These are phyloP conservation scores for Striga asiatica DNA, from an alignment of 257 asterid genomes.

Conservation along the genomic window DNA sequence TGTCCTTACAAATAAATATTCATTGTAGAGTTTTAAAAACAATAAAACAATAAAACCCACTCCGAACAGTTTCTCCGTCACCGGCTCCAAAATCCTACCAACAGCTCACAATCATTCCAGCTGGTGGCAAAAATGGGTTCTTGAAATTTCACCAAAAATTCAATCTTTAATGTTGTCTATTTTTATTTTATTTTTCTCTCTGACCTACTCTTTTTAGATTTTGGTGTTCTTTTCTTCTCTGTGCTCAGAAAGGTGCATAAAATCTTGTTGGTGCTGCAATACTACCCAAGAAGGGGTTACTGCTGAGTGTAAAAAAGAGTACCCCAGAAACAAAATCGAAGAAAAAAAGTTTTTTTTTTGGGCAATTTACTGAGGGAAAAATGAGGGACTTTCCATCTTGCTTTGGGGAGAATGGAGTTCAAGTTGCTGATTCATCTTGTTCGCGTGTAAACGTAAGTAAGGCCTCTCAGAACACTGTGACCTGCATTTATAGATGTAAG, in stretches of 20 bases:
- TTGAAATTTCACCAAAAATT: slow-evolving; percentile 20
- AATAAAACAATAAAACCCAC: background rate
- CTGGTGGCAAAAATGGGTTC: slow-evolving; percentile 6
- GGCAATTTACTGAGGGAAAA: slow-evolving; percentile 10
- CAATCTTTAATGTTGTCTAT: background rate
- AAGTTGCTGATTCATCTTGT: slow-evolving; percentile 84
- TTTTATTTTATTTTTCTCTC: slow-evolving; percentile 13
- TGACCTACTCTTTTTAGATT: slow-evolving; percentile 17
- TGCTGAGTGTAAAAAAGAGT: no score
- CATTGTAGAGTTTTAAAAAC: slow-evolving; percentile 26
- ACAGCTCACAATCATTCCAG: background rate
- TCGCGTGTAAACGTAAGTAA: slow-evolving; percentile 38
- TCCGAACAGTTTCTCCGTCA: slow-evolving; percentile 18
- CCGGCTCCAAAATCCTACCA: background rate
- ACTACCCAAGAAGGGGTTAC: slow-evolving; percentile 3
- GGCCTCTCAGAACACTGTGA: slow-evolving; percentile 65
- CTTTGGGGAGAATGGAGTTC: slow-evolving; percentile 89
- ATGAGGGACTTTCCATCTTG: slow-evolving; percentile 96
- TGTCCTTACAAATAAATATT: slow-evolving; percentile 26
- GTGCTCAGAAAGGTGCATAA: slow-evolving; percentile 13
- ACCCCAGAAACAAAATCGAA: background rate
- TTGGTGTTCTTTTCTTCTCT: background rate
- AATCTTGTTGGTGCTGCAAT: slow-evolving; percentile 10
- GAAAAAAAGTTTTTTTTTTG: background rate
- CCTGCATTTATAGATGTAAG: slow-evolving; percentile 55